These are phyloP conservation scores for Acrasis kona DNA, from an alignment of 78 protist genomes.

Conservation along the genomic window DNA sequence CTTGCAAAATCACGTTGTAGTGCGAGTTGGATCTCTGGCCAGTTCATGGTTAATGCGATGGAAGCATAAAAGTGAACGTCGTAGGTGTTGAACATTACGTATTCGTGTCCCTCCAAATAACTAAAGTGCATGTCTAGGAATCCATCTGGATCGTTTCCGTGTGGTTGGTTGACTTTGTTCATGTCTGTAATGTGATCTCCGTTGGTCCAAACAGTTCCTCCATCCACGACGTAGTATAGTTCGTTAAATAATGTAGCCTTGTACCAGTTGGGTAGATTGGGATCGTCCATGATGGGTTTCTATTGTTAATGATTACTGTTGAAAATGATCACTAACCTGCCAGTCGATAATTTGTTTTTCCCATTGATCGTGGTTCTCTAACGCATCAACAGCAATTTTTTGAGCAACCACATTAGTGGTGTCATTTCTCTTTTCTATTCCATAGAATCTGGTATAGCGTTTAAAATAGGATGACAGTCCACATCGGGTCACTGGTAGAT, in stretches of 20 bases:
- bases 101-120: slow-evolving; percentile 67
- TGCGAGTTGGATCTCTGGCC: slow-evolving; percentile 51
- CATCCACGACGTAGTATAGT: slow-evolving; percentile 53
- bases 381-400: not conserved
- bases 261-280: slow-evolving; percentile 31
- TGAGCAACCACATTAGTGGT: not conserved
- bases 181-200: too few relatives aligned
- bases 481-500: too few relatives aligned
- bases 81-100: slow-evolving; percentile 74
- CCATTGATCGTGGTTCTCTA: not conserved
- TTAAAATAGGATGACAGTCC: not conserved
- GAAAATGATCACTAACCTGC: too few relatives aligned
- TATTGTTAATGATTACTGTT: too few relatives aligned
- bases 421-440: slow-evolving; percentile 1
- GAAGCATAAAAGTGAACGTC: slow-evolving; percentile 77
- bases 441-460: not conserved
- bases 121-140: slow-evolving; percentile 40
- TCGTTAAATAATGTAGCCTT: slow-evolving; percentile 61
- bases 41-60: slow-evolving; percentile 49
- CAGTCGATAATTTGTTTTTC: slow-evolving; percentile 10
- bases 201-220: slow-evolving; percentile 69
- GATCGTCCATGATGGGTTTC: slow-evolving; percentile 27
- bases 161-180: not conserved
- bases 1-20: slow-evolving; percentile 35
- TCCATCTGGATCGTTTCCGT: not conserved